Base-by-base conservation (phyloP, 768 basidiomycete genomes). In the Myochromella boudieri region DNA sequence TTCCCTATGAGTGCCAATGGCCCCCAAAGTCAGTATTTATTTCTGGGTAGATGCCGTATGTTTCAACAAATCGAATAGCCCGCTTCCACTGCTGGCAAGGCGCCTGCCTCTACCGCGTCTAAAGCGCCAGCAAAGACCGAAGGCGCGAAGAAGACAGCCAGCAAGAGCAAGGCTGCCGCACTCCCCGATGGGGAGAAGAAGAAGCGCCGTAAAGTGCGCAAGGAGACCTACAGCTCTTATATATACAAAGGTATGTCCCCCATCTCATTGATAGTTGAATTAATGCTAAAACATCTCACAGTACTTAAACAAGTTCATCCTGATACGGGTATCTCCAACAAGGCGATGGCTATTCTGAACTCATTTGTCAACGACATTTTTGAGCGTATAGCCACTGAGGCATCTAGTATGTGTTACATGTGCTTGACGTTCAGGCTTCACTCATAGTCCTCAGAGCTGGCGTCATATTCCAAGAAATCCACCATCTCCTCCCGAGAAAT, bases 241-340 rank as follows among this genome's bases (percentile, higher is more conserved):
- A 88, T 92, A 63, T 88, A 87, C 75, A 87, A 87, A 68, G 83
- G 84, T 84, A 36, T 49, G 74, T 60, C 14, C 26, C 21, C 14
- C 15, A 1, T 2, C 20, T n/a, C 25, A 10, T 20, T 18, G 18
- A 8, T 31, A 33, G n/a, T n/a, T 37, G 31, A 34, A 27, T 18
- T 55, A 15, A 21, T 22, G 40, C 21, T 26, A 9, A 49, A 9
- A 14, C 37, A 42, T 47, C 34, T 41, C 27, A 11, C 43, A 86
- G 90, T 91, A 59, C 76, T 92, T 64, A 91, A 89, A 76, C 90
- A 92, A 71, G 91, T 92, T 49, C 91, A 92, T 77, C 91, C 91
- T 51, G 91, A 91, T 68, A 91, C 90, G 52, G 91, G 90, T 83
- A 91, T 92, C 73, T 91, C 88, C 43, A 91, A 87, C 82, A 90